These are phyloP conservation scores for Cubamyces sp. DNA, from an alignment of 768 basidiomycete genomes.

Conservation along the genomic window DNA sequence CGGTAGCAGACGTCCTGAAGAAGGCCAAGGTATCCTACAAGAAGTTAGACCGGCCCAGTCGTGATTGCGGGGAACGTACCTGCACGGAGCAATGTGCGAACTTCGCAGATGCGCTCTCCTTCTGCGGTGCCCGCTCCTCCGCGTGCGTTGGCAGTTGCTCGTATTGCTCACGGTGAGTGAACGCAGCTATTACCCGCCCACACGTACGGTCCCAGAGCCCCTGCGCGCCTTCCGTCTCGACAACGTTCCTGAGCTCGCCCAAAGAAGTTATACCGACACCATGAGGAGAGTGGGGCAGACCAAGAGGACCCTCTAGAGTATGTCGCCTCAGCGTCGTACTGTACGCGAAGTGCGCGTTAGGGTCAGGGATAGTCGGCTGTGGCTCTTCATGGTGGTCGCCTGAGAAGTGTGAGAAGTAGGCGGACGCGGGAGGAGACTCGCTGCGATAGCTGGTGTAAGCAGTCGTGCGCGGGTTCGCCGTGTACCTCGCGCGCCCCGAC, in stretches of 20 bases:
- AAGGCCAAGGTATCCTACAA: slow-evolving; percentile 72
- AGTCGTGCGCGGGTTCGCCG: slow-evolving; percentile 10
- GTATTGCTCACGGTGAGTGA: slow-evolving; percentile 26
- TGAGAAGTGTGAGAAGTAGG: slow-evolving; percentile 71
- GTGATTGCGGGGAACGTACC: slow-evolving; percentile 44
- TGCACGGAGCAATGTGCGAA: slow-evolving; percentile 71
- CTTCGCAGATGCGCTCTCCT: slow-evolving; percentile 63
- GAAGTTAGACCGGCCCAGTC: not conserved
- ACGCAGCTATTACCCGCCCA: slow-evolving; percentile 29
- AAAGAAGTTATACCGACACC: slow-evolving; percentile 42
- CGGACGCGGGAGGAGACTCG: slow-evolving; percentile 77
- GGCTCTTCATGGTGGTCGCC: slow-evolving; percentile 53
- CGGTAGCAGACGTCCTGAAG: slow-evolving; percentile 63
- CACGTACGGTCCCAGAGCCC: slow-evolving; percentile 52
- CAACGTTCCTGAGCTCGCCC: slow-evolving; percentile 33
- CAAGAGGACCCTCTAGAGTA: slow-evolving; percentile 49
- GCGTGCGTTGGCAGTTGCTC: slow-evolving; percentile 36
- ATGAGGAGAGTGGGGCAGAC: slow-evolving; percentile 43
- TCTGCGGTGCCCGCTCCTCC: slow-evolving; percentile 25
- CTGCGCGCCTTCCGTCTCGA: slow-evolving; percentile 33
- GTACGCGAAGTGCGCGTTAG: slow-evolving; percentile 78
- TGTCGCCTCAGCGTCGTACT: slow-evolving; percentile 81
- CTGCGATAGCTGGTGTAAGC: slow-evolving; percentile 29
- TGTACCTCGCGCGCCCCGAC: slow-evolving; percentile 12
- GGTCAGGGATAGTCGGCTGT: slow-evolving; percentile 59